Base-by-base conservation (phyloP, 2,329 filamentous ascomycete genomes). In the Talaromyces verruculosus region DNA sequence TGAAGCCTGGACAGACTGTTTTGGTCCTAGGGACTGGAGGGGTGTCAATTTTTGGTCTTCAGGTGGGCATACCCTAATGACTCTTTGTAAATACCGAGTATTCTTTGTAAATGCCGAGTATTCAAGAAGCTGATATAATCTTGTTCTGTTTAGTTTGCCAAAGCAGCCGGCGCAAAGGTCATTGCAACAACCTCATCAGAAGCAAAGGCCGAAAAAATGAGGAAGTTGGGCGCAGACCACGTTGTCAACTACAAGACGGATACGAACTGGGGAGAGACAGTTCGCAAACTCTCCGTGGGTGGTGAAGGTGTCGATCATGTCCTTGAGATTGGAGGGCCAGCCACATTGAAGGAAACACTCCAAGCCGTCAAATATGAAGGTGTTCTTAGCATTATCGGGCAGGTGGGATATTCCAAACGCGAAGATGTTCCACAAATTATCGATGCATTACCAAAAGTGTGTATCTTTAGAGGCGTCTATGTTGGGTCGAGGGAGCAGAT, bases 251-350 rank as follows among this genome's bases (percentile, higher is more conserved):
- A 90, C 75, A 84, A 82, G 65, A 80, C 74, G 0, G 81, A 81
- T 8, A 76, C 83, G 0, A 82, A 85, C 59, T 91, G 88, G 88
- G 85, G 88, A n/a, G 75, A 80, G 2, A 82, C 82, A 33, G 87
- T 87, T 17, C 81, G 84, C 67, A 77, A 78, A 10, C 73, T 83
- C 10, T 84, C 82, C 0, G 80, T 84, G 0, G 74, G 78, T 0
- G 83, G 83, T 17, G 71, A 70, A 1, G 89, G 89, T 13, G 84
- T 89, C 7, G 84, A 90, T 70, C 81, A 88, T 67, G 78, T 91
- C 45, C 72, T 90, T 45, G 89, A 91, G 70, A 84, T 90, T n/a
- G 89, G 87, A 13, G 89, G 89, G 0, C 80, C 85, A 0, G 82
- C 80, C n/a, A 90, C 88, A 0, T 81, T 91, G 68, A 71, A 78